phyloP scores from a whole-genome alignment of 108 stramenopile species.

The Conticribra weissflogii region DNA sequence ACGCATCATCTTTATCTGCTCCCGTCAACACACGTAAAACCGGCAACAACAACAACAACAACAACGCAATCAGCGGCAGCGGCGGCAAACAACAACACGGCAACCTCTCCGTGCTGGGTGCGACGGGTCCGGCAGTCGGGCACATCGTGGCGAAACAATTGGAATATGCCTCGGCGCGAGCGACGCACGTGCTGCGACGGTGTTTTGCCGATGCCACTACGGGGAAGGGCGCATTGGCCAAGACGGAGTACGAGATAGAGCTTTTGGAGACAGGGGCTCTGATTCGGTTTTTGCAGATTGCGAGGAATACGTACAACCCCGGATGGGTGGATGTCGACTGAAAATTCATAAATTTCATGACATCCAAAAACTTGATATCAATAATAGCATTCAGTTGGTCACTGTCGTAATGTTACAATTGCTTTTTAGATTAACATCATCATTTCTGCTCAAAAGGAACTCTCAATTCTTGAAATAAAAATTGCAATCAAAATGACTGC shows the following conservation, averaged over 20 bases:
- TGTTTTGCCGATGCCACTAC: constrained; percentile 64
- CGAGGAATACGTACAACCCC: constrained; percentile 71
- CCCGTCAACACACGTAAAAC: too few relatives aligned
- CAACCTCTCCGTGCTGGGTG: constrained; percentile 48
- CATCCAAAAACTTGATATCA: not conserved
- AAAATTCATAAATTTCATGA: not conserved
- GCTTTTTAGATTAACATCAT: not conserved
- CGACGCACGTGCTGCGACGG: constrained; percentile 64
- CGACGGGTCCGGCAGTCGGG: constrained; percentile 52
- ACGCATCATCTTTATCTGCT: too few relatives aligned
- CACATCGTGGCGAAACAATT: constrained; percentile 71
- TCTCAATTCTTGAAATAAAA: constrained; percentile 15
- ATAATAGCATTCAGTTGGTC: not conserved
- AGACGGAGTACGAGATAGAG: constrained; percentile 73
- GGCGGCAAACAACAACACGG: not conserved
- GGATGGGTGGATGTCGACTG: constrained; percentile 68
- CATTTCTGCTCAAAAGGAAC: not conserved
- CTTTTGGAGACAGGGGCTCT: constrained; percentile 74
- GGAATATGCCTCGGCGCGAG: constrained; percentile 77
- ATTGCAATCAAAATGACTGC: constrained; percentile 18
- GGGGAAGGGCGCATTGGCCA: constrained; percentile 37
- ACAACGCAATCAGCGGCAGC: not conserved
- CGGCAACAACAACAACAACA: too few relatives aligned
- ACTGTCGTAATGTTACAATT: not conserved
- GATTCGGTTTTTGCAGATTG: constrained; percentile 71